Conservation (phyloP, 306 rosid species). For the Morella rubra region DNA sequence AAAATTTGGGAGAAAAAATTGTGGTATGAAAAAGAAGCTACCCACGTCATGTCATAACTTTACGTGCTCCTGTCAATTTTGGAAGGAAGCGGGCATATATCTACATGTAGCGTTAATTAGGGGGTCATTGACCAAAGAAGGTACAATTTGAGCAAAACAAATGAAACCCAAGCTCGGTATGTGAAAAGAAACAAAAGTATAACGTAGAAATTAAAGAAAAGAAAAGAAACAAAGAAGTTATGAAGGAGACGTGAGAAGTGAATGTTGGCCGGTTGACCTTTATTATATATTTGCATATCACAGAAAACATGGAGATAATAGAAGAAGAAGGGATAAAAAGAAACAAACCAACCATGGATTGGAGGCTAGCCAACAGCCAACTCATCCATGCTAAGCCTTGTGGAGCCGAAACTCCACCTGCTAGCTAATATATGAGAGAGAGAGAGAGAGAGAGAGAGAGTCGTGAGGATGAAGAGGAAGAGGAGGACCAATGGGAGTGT, state of each 20-base stretch:
- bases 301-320: slow-evolving; percentile 18
- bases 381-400: slow-evolving; percentile 45
- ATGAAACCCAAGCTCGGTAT: slow-evolving; percentile 10
- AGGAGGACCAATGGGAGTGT: slow-evolving; percentile 28
- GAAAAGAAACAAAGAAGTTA: neutral
- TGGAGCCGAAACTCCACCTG: slow-evolving; percentile 51
- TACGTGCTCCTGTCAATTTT: neutral
- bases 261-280: slow-evolving; percentile 50
- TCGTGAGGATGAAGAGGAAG: slow-evolving; percentile 26
- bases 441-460: slow-evolving; percentile 33
- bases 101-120: neutral
- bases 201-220: neutral
- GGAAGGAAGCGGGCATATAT: neutral
- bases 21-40: neutral
- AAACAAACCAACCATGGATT: slow-evolving; percentile 17
- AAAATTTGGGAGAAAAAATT: neutral
- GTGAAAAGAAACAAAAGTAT: slow-evolving; percentile 1
- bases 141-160: slow-evolving; percentile 8
- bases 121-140: slow-evolving; percentile 22
- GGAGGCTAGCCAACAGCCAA: slow-evolving; percentile 34
- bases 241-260: slow-evolving; percentile 40
- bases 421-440: slow-evolving; percentile 15
- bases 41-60: too few species aligned
- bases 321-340: slow-evolving; percentile 36
- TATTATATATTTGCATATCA: slow-evolving; percentile 16